Conservation (phyloP, 169 alveolate species). For the Eimeria maxima region DNA sequence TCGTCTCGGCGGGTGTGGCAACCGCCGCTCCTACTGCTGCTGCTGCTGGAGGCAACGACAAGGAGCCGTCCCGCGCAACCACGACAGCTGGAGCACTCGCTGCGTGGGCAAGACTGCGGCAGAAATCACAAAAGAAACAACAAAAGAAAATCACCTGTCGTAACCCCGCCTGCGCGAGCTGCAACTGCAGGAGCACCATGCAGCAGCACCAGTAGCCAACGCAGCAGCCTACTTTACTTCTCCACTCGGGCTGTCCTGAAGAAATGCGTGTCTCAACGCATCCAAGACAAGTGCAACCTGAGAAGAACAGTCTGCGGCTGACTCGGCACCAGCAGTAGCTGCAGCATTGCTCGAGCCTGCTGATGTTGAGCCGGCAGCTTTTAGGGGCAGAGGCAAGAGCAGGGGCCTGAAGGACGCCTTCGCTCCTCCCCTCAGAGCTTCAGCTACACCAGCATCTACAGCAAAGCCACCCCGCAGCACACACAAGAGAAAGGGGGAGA, state of each 20-base stretch:
- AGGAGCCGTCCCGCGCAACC: slow-evolving; percentile 39
- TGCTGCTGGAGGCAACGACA: slow-evolving; percentile 39
- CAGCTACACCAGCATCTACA: slow-evolving; percentile 23
- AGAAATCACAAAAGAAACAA: neutral
- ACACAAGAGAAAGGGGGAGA: neutral
- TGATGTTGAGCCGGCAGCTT: slow-evolving; percentile 22
- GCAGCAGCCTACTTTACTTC: slow-evolving; percentile 39
- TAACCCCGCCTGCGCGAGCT: neutral
- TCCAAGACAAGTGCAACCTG: slow-evolving; percentile 58
- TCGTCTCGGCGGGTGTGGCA: slow-evolving; percentile 5
- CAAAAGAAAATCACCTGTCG: neutral
- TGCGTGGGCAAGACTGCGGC: slow-evolving; percentile 64
- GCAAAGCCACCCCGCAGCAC: neutral
- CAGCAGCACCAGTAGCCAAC: slow-evolving; percentile 26
- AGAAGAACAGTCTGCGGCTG: slow-evolving; percentile 47
- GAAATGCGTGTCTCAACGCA: slow-evolving; percentile 39
- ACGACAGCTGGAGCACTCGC: slow-evolving; percentile 44
- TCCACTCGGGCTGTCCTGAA: slow-evolving; percentile 17
- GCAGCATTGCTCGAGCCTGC: neutral
- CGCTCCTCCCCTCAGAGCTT: slow-evolving; percentile 20
- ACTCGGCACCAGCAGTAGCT: slow-evolving; percentile 18
- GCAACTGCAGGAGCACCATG: neutral
- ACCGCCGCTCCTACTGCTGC: slow-evolving; percentile 62
- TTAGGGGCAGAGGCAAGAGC: slow-evolving; percentile 51
- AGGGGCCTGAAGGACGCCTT: slow-evolving; percentile 43